Evolutionary conservation across 1,284 basidiomycete species (phyloP), one percentile per base, ranked within the genome.

Genomic region (Sanghuangporus baumii): DNA sequence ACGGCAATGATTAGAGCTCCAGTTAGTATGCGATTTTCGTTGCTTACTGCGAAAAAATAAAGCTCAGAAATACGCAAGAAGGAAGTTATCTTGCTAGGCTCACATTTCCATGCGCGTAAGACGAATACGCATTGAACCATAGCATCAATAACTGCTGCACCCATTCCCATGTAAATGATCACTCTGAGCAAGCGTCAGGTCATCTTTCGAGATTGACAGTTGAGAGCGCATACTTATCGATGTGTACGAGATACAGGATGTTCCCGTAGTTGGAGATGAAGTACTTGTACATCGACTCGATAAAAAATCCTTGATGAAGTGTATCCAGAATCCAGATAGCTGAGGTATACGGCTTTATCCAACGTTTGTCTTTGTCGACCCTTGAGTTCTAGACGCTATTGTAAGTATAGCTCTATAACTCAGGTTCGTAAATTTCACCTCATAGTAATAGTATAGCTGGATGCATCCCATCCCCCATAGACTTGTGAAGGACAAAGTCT

Each of bases 211-310:
- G 40, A n/a, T 12, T 5, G 6, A 41, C 11, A n/a, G 40, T 12
- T 41, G n/a, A 9, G 26, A 31, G 3, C 26, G 0, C 40, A 8
- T 11, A 41, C 40, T n/a, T 11, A 3, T 41, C 12, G 3, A 41
- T 11, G 40, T n/a, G 40, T 2, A 41, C 3, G n/a, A 41, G 40
- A 41, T 41, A 41, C 6, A 41, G 11, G 6, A 38, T 14, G n/a
- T 64, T 60, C 5, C 51, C 62, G 36, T 37, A 65, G 34, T 62
- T 12, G 18, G 60, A 57, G 14, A 65, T 41, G 38, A 65, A 51
- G 48, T 40, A 52, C 5, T 31, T 55, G 36, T 65, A 62, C 12
- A 48, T 20, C 7, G 47, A 34, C 7, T 40, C 20, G 5, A 54
- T 56, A 6, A 64, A 23, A 2, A 64, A 38, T 16, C 34, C 46